phyloP scores from a whole-genome alignment of 108 stramenopile species.

The Nitzschia sp. region DNA sequence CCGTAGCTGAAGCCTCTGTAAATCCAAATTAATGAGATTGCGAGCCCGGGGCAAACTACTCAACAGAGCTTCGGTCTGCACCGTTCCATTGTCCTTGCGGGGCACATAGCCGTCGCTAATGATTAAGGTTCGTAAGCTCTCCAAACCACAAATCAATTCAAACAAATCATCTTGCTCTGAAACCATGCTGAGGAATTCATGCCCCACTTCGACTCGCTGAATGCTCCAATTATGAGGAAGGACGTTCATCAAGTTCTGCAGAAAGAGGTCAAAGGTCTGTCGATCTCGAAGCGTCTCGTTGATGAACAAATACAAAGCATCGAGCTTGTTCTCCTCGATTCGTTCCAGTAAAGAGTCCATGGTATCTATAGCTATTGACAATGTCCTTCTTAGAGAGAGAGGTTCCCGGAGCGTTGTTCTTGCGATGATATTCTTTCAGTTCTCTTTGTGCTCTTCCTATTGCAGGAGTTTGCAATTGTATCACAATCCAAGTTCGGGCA shows the following conservation, averaged over 20 bases:
- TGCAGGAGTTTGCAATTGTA: neutral
- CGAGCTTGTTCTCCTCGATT: conserved; percentile 41
- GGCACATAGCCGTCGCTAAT: conserved; percentile 45
- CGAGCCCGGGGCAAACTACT: conserved; percentile 26
- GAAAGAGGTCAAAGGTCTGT: conserved; percentile 29
- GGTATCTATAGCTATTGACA: conserved; percentile 1
- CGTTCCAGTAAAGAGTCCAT: conserved; percentile 37
- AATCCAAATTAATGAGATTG: conserved; percentile 36
- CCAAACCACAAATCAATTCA: conserved; percentile 24
- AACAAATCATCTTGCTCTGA: conserved; percentile 17
- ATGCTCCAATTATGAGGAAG: conserved; percentile 44
- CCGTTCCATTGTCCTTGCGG: conserved; percentile 33
- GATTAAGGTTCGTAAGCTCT: conserved; percentile 33
- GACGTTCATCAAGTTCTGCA: conserved; percentile 22
- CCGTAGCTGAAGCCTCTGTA: conserved; percentile 32
- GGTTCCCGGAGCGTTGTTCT: neutral
- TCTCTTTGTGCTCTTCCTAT: neutral
- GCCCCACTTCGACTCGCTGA: conserved; percentile 46
- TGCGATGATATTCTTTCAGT: neutral
- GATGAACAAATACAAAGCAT: conserved; percentile 47
- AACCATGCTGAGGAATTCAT: conserved; percentile 36
- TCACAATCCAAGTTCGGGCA: neutral
- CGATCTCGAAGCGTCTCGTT: conserved; percentile 40
- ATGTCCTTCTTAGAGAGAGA: neutral
- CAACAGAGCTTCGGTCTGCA: conserved; percentile 27